These are phyloP conservation scores for Tulasnella sp. DNA, from an alignment of 768 basidiomycete genomes.

Conservation along the genomic window DNA sequence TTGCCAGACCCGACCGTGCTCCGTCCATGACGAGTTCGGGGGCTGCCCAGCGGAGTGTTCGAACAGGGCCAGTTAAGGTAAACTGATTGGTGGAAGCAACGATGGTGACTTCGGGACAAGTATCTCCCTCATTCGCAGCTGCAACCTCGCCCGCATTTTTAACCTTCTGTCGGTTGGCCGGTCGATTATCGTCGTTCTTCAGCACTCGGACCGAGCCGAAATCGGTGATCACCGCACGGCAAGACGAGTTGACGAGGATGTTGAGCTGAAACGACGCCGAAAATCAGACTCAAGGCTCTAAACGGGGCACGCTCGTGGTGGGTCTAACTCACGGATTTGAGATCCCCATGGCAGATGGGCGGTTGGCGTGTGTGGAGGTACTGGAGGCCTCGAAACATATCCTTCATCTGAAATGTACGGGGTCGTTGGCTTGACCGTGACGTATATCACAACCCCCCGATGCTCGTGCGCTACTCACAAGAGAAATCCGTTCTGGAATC, in stretches of 20 bases:
- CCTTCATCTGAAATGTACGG: too few species aligned
- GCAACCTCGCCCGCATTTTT: background rate
- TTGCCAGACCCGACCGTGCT: background rate
- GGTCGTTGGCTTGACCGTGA: too few species aligned
- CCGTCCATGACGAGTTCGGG: background rate
- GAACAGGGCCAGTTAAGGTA: background rate
- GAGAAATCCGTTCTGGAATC: too few species aligned
- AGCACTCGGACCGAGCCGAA: background rate
- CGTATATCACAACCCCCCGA: too few species aligned
- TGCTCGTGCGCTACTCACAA: too few species aligned
- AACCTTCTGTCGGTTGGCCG: background rate
- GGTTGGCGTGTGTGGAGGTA: too few species aligned
- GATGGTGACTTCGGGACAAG: background rate
- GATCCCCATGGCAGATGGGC: too few species aligned
- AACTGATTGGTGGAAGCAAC: background rate
- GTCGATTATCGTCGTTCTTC: background rate
- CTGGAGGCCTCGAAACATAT: too few species aligned
- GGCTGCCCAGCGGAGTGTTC: background rate
- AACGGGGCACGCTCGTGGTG: too few species aligned
- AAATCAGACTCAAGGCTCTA: too few species aligned
- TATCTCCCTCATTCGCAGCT: background rate
- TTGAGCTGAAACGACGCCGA: background rate
- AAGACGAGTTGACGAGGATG: background rate
- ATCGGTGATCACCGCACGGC: background rate
- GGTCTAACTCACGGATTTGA: too few species aligned